These are phyloP conservation scores for Dendrobium huoshanense DNA, from an alignment of 106 monocot species.

Conservation along the genomic window DNA sequence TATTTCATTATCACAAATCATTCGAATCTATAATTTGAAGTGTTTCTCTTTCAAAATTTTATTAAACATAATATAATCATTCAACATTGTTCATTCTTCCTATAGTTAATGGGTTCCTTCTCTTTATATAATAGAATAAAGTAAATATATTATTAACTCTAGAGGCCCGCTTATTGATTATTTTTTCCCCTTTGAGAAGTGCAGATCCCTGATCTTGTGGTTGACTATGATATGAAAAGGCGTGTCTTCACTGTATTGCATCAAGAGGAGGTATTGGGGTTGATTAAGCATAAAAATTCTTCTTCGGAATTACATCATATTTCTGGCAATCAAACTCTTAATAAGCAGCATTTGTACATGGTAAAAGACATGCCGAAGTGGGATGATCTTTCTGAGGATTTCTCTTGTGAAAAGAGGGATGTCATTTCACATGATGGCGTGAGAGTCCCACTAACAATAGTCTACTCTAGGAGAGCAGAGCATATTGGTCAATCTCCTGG, in stretches of 20 bases:
- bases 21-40: too few relatives aligned
- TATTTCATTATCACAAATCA: too few relatives aligned
- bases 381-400: constrained; percentile 47
- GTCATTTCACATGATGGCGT: constrained; percentile 73
- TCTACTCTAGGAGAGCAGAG: constrained; percentile 43
- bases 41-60: too few relatives aligned
- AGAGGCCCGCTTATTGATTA: not conserved
- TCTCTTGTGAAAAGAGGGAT: constrained; percentile 61
- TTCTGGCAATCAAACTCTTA: constrained; percentile 8
- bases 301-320: constrained; percentile 1
- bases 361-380: constrained; percentile 30
- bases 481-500: constrained; percentile 51
- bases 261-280: constrained; percentile 63
- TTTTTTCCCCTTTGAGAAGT: constrained; percentile 16
- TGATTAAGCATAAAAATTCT: constrained; percentile 16
- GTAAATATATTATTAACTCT: not conserved
- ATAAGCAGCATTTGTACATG: constrained; percentile 11
- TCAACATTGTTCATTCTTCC: too few relatives aligned
- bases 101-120: too few relatives aligned
- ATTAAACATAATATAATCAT: too few relatives aligned
- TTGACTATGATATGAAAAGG: constrained; percentile 76
- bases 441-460: constrained; percentile 66
- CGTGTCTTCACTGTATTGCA: constrained; percentile 49
- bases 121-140: too few relatives aligned
- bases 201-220: constrained; percentile 84